phyloP scores from a whole-genome alignment of 352 stramenopile species.

The Vaucheria bursata region DNA sequence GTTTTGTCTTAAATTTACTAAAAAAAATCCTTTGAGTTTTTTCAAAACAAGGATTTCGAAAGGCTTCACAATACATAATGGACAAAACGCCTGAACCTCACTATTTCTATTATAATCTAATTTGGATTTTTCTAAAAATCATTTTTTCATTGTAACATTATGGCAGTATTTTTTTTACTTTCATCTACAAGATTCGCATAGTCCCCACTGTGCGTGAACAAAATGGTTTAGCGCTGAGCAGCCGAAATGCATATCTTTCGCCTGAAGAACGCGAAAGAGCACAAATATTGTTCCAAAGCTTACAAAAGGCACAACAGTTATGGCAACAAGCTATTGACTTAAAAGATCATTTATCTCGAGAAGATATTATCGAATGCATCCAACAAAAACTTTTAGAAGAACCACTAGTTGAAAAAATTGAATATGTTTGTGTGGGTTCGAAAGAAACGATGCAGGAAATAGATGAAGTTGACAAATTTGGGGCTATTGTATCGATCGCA shows the following conservation, averaged over 20 bases:
- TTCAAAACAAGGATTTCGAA: too few species aligned
- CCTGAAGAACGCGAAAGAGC: slow-evolving; percentile 80
- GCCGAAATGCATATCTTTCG: slow-evolving; percentile 93
- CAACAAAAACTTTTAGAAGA: slow-evolving; percentile 61
- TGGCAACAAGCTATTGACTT: slow-evolving; percentile 58
- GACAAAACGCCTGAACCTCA: too few species aligned
- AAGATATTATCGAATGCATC: too few species aligned
- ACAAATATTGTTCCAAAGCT: slow-evolving; percentile 87
- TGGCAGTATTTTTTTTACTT: too few species aligned
- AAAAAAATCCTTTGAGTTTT: too few species aligned
- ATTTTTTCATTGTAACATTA: too few species aligned
- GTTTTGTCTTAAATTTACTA: too few species aligned
- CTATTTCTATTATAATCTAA: too few species aligned
- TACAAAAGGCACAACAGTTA: slow-evolving; percentile 81
- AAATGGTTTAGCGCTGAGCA: slow-evolving; percentile 93
- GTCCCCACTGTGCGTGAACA: slow-evolving; percentile 72
- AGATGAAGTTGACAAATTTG: slow-evolving; percentile 57
- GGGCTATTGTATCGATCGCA: slow-evolving; percentile 79
- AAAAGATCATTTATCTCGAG: slow-evolving; percentile 13
- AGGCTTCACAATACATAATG: too few species aligned
- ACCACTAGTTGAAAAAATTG: slow-evolving; percentile 77
- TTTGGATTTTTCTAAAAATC: too few species aligned
- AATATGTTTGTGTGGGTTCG: slow-evolving; percentile 90
- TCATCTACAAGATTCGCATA: not conserved
- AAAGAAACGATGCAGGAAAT: slow-evolving; percentile 87